phyloP scores from a whole-genome alignment of 2,329 filamentous ascomycete genomes.

The Cadophora luteo-olivacea region DNA sequence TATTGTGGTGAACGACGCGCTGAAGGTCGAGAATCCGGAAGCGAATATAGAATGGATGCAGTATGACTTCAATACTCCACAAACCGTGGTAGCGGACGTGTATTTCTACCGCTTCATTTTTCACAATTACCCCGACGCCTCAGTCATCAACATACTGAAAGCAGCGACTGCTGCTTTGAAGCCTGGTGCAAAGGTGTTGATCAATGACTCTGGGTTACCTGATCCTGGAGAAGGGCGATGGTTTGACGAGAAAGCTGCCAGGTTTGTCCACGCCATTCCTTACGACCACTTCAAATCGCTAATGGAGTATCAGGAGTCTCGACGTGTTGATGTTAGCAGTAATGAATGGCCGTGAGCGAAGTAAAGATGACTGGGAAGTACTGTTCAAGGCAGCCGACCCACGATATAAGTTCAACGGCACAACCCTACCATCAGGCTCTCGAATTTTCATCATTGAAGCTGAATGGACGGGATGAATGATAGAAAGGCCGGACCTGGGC shows the following conservation, averaged over 20 bases:
- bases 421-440: conserved; percentile 10
- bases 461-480: conserved; percentile 17
- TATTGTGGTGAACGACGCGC: not conserved
- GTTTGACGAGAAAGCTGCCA: not conserved
- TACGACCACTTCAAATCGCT: not conserved
- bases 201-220: not conserved
- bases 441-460: conserved; percentile 18
- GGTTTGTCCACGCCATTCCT: not conserved
- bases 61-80: conserved; percentile 9
- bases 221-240: conserved; percentile 1
- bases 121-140: conserved; percentile 4
- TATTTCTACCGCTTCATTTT: conserved; percentile 5
- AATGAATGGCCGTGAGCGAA: conserved; percentile 23
- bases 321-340: conserved; percentile 17
- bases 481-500: not conserved
- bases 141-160: conserved; percentile 8
- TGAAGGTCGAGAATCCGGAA: conserved; percentile 1
- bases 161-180: conserved; percentile 5
- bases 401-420: conserved; percentile 21
- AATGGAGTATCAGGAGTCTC: not conserved
- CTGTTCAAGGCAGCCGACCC: conserved; percentile 22
- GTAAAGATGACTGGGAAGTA: conserved; percentile 15
- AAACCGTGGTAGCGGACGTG: conserved; percentile 2
- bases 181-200: conserved; percentile 1
- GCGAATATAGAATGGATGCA: conserved; percentile 10